Conservation (phyloP, 75 land plant species). For the Gnetum montanum region DNA sequence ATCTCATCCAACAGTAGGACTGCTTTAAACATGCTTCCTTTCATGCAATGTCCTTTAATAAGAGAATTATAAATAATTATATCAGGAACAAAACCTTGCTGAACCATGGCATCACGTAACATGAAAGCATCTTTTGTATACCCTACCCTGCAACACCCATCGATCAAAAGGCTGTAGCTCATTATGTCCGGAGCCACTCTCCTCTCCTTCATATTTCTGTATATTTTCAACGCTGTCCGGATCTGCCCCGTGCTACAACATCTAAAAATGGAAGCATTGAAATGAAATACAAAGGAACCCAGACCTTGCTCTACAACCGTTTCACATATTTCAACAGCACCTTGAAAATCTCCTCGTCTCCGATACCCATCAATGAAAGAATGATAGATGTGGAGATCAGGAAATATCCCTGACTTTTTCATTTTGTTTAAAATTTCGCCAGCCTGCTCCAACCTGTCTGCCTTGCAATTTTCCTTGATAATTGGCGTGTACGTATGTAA, state of each 20-base stretch:
- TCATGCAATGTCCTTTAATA: constrained; percentile 35
- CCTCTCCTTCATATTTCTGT: constrained; percentile 20
- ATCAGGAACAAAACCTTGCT: constrained; percentile 20
- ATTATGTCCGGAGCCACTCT: constrained; percentile 26
- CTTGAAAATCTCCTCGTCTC: constrained; percentile 27
- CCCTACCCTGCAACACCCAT: constrained; percentile 23
- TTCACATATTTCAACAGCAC: constrained; percentile 20
- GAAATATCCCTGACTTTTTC: constrained; percentile 5
- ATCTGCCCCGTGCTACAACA: constrained; percentile 29
- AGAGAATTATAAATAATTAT: constrained; percentile 28
- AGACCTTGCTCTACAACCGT: constrained; percentile 28
- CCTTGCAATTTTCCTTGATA: constrained; percentile 16
- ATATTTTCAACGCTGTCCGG: constrained; percentile 12
- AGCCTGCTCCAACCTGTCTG: constrained; percentile 24
- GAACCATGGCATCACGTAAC: constrained; percentile 17
- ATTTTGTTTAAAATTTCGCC: constrained; percentile 12
- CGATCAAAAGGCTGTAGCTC: constrained; percentile 48
- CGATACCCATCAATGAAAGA: constrained; percentile 29
- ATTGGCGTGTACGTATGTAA: constrained; percentile 19
- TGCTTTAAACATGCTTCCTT: constrained; percentile 26
- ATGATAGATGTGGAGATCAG: constrained; percentile 16
- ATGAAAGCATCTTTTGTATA: constrained; percentile 14
- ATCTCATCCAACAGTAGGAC: constrained; percentile 26
- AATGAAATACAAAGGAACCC: constrained; percentile 18
- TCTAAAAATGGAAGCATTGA: constrained; percentile 32